phyloP scores from a whole-genome alignment of 768 basidiomycete genomes.

The Leccinum incarnatum region DNA sequence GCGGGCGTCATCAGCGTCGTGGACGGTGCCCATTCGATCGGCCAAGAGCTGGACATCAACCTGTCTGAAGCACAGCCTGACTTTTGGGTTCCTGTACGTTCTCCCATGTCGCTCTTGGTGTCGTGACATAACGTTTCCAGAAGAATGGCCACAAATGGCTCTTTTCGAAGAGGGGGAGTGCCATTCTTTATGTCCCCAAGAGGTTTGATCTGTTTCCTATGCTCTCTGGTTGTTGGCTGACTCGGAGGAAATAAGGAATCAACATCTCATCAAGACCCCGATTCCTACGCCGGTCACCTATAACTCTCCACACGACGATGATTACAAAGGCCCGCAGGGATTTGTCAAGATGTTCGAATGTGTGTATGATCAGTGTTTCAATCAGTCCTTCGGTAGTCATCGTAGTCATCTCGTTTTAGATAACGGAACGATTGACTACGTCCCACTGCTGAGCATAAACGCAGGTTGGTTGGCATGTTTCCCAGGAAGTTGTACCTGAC shows the following conservation, averaged over 20 bases:
- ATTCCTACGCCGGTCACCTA: slow-evolving; percentile 58
- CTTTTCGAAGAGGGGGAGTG: slow-evolving; percentile 62
- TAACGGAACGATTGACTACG: slow-evolving; percentile 61
- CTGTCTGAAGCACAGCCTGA: slow-evolving; percentile 58
- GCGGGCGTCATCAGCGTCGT: slow-evolving; percentile 63
- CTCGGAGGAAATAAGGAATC: slow-evolving; percentile 45
- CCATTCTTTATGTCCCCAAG: slow-evolving; percentile 72
- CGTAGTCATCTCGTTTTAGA: slow-evolving; percentile 35
- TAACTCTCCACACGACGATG: slow-evolving; percentile 42
- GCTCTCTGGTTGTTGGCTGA: background rate
- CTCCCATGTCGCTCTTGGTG: background rate
- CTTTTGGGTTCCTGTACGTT: slow-evolving; percentile 72
- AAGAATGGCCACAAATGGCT: slow-evolving; percentile 90
- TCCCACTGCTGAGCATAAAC: slow-evolving; percentile 50
- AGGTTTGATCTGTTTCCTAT: slow-evolving; percentile 34
- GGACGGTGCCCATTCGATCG: slow-evolving; percentile 79
- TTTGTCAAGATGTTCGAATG: slow-evolving; percentile 53
- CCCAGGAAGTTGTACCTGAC: slow-evolving; percentile 4
- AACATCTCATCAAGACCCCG: slow-evolving; percentile 56
- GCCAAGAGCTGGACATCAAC: slow-evolving; percentile 64
- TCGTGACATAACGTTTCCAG: background rate
- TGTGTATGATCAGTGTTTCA: slow-evolving; percentile 6
- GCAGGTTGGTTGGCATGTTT: slow-evolving; percentile 39
- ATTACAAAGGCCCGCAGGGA: slow-evolving; percentile 26
- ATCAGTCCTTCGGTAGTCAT: background rate